Evolutionary conservation across 1,284 basidiomycete genomes (phyloP).

Genomic region (Pterula multifida): DNA sequence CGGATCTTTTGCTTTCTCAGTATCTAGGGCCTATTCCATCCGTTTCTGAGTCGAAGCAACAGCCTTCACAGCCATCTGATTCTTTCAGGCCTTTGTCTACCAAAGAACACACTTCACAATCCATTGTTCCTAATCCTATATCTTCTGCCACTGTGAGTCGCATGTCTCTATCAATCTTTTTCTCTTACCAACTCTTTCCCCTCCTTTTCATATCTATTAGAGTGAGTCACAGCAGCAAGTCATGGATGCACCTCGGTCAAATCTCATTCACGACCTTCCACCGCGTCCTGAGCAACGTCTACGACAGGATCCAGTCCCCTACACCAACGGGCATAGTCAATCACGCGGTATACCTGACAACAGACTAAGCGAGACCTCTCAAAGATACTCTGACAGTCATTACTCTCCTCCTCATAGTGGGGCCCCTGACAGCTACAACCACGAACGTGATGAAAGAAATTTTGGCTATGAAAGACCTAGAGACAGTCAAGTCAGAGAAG

Average conservation of each 20-base stretch:
- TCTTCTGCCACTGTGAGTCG: conserved; percentile 1
- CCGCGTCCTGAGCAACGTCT: background rate
- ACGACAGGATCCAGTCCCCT: background rate
- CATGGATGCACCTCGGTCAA: background rate
- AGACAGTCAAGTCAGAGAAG: background rate
- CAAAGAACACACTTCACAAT: background rate
- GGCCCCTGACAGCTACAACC: background rate
- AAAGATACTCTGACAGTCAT: background rate
- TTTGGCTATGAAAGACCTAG: background rate
- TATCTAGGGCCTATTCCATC: conserved; percentile 39
- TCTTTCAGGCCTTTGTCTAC: background rate
- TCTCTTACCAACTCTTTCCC: background rate
- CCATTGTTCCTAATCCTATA: background rate
- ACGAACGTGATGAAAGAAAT: background rate
- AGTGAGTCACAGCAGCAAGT: background rate
- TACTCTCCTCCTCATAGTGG: background rate
- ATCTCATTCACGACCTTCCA: background rate
- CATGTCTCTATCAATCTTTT: background rate
- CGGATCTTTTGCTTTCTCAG: conserved; percentile 45
- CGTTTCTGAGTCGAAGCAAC: background rate
- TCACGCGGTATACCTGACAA: background rate
- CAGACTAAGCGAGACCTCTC: background rate
- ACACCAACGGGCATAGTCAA: background rate
- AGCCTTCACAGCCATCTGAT: background rate
- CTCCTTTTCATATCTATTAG: background rate